Base-by-base conservation (phyloP, 75 land plant species). In the Chamaecyparis obtusa region DNA sequence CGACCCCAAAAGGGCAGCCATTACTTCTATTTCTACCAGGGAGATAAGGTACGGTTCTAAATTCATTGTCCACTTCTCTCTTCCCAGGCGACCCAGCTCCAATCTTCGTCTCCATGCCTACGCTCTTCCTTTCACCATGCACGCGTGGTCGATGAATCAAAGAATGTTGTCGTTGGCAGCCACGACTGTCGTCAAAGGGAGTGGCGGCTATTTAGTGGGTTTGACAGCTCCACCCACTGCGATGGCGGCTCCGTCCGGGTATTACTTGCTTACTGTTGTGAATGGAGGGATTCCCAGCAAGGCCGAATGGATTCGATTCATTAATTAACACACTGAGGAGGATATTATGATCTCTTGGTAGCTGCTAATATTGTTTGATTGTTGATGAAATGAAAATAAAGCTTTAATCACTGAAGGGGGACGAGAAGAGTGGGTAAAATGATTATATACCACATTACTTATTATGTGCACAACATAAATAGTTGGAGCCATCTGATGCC, bases 61-160 rank as follows among this genome's bases (percentile, higher is more conserved):
- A 9, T 89, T 93, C 76, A 13, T 56, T 0, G 80, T 94, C 30
- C 83, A 80, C 2, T 89, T 93, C 74, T 17, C 36, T 14, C 75
- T 90, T 69, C 24, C 79, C 5, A 32, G 17, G 35, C 44, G 78
- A 64, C 88, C 87, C 3, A 76, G 85, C n/a, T 27, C 76, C 60
- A 44, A 0, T 7, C 83, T 91, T 24, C 86, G 49, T 33, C 84
- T 49, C 54, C 41, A 82, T 84, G 72, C 89, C 37, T 79, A 86
- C 37, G 90, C 91, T 3, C 93, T 95, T 15, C 86, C 96, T 13
- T 95, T 95, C 85, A 89, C 92, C 0, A 95, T 95, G 17, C 96
- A 95, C 82, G 85, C 93, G 1, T 90, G 86, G 69, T 87, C 90
- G 19, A 89, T 89, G 94, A 93, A 94, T 60, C 97, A 96, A 87